Evolutionary conservation across 345 rosid species (phyloP), one percentile per base, ranked within the genome.

Genomic region (Lumnitzera littorea): DNA sequence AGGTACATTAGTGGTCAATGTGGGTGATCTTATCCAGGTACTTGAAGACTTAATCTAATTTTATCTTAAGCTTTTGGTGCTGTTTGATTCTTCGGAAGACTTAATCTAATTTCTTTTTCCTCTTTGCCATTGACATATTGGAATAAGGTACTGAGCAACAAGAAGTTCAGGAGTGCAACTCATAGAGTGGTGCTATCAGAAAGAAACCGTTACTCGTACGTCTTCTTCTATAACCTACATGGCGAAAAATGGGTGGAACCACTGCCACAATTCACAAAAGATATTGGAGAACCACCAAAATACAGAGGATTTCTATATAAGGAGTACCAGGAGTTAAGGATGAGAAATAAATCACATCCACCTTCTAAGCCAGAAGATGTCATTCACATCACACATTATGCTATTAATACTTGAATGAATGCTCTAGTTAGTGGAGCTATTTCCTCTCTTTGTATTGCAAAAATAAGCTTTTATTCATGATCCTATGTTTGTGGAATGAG

Each of bases 191-290:
- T 81, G 74, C 77, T 84, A 50, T 64, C 78, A 0, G 80, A 67
- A 15, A 68, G 46, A 49, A 70, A 72, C 57, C 61, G 90, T 11
- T 17, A 67, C 58, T 82, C 87, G 13, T 76, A 68, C 55, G 82
- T 76, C 13, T 80, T 80, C 82, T 82, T 80, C 71, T 70, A 76
- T 49, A 77, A 72, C 62, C 56, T 78, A 74, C 71, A 78, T 0
- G 82, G 82, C 9, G 83, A 76, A 11, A 82, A 82, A 14, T 70
- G 83, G 85, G 76, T 82, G 24, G 73, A 84, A 29, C 85, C 90
- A 61, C 58, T 78, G 74, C 74, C 80, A 2, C 55, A 72, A 55
- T 78, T 82, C 68, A 72, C 76, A 3, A 3, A 12, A 63, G 79
- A 80, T 47, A 74, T 81, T 31, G 90, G 80, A 11, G 75, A 79